These are phyloP conservation scores for Pythium diclinum DNA, from an alignment of 352 stramenopile species.

Conservation along the genomic window DNA sequence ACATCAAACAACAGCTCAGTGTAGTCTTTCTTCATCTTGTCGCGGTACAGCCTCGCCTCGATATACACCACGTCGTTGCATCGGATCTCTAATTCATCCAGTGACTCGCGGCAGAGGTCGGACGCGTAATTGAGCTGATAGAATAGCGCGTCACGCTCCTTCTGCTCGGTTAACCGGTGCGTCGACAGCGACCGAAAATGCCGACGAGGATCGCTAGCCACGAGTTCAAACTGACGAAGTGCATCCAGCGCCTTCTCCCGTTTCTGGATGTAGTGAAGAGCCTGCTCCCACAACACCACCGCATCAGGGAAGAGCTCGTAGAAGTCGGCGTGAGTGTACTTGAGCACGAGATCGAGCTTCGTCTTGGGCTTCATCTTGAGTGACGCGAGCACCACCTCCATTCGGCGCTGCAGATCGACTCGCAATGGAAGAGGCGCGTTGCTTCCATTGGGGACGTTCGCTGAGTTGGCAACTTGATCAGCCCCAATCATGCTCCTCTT, in stretches of 20 bases:
- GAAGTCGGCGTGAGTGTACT: constrained; percentile 59
- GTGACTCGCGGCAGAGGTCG: constrained; percentile 39
- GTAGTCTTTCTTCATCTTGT: constrained; percentile 82
- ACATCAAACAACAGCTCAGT: constrained; percentile 67
- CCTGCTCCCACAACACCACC: constrained; percentile 63
- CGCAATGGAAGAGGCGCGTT: constrained; percentile 48
- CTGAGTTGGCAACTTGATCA: constrained; percentile 16
- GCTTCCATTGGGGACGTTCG: constrained; percentile 14
- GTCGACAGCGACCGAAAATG: constrained; percentile 72
- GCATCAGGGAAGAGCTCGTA: constrained; percentile 61
- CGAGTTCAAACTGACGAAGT: constrained; percentile 28
- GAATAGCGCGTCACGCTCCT: constrained; percentile 60
- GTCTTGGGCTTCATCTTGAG: constrained; percentile 48
- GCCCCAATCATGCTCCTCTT: background rate
- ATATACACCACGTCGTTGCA: constrained; percentile 46
- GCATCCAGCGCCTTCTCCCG: constrained; percentile 36
- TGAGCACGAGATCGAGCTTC: constrained; percentile 72
- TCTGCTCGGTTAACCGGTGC: constrained; percentile 56
- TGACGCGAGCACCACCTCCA: constrained; percentile 49
- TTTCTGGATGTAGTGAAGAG: constrained; percentile 34
- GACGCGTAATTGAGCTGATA: constrained; percentile 50
- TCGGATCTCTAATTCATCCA: constrained; percentile 43
- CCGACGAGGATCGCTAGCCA: constrained; percentile 63
- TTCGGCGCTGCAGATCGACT: constrained; percentile 54
- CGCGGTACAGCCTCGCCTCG: constrained; percentile 41